Evolutionary conservation across 2,329 filamentous ascomycete genomes (phyloP), one percentile per base, ranked within the genome.

Genomic region (Talaromyces sp.): DNA sequence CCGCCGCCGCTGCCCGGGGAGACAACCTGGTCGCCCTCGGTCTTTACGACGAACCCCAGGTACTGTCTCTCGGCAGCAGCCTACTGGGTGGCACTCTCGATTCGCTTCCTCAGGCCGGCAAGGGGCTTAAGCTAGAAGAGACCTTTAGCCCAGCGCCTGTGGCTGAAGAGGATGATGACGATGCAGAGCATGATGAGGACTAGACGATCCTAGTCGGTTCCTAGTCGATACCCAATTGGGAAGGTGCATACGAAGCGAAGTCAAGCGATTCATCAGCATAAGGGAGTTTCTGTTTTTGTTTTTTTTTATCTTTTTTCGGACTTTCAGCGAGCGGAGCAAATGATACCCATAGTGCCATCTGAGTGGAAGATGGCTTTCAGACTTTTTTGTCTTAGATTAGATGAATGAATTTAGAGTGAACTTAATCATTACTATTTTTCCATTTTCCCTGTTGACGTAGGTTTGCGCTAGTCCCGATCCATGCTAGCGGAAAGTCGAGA

Each of bases 11-110:
- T 84, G 55, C 14, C n/a, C 36, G 85, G 86, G 88, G 86, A 42
- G 89, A 92, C 69, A 88, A 92, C 63, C 81, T 94, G 1, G 83
- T 92, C n/a, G 90, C 90, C 23, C 88, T 95, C 84, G 91, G 91
- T 0, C 83, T 95, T 0, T 95, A 95, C 73, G 90, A 92, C 68
- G 79, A 85, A 4, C 89, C 89, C 0, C 88, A 87, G 60, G 84
- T 60, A 77, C 81, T 33, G 77, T 81, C 57, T 72, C 84, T 60
- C 77, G 85, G 74, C 81, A 84, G 76, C 82, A 86, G 75, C 73
- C 73, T 90, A 18, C 74, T 87, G 54, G 83, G 83, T 28, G 76
- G 83, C 7, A 73, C 79, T 10, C 42, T 54, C 1, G 81, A 80
- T 66, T 76, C 78, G 50, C 70, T 71, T 6, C 66, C 74, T 0